Conservation (phyloP, 116 monocot species). For the Cymodocea nodosa region DNA sequence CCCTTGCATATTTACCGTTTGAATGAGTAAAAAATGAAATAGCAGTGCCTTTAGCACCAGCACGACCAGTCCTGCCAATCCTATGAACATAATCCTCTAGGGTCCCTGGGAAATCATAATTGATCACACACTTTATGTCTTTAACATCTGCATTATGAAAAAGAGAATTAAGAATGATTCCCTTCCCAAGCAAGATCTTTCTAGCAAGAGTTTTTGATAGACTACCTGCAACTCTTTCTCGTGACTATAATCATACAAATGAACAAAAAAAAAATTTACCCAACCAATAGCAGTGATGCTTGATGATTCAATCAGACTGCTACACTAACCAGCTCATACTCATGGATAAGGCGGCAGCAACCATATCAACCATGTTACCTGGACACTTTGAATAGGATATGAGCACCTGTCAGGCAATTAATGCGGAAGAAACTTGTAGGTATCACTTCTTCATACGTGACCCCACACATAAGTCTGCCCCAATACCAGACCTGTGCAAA, state of each 20-base stretch:
- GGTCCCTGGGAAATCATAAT: constrained; percentile 88
- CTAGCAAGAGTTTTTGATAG: neutral
- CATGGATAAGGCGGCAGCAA: constrained; percentile 25
- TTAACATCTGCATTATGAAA: constrained; percentile 68
- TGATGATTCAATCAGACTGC: constrained; percentile 40
- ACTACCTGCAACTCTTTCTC: constrained; percentile 1
- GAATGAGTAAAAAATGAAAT: constrained; percentile 67
- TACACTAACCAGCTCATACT: constrained; percentile 45
- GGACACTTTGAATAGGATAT: constrained; percentile 6
- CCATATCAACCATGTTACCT: constrained; percentile 19
- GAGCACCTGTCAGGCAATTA: constrained; percentile 7
- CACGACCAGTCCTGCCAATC: constrained; percentile 92
- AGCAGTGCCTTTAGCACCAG: constrained; percentile 79
- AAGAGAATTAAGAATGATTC: neutral
- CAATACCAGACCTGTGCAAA: neutral
- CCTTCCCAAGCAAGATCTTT: neutral
- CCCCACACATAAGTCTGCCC: constrained; percentile 4
- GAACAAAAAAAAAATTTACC: neutral
- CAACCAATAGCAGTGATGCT: neutral
- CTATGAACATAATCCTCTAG: constrained; percentile 97
- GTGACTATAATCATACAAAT: neutral
- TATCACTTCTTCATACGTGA: constrained; percentile 1
- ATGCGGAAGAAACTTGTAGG: constrained; percentile 11
- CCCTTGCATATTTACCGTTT: constrained; percentile 52
- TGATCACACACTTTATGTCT: constrained; percentile 97